A percentile compares a stretch with the other conserved stretches of the same genome.
These are phyloP conservation scores for Pholiota molesta DNA, from an alignment of 768 basidiomycete species.

Conservation along the genomic window DNA sequence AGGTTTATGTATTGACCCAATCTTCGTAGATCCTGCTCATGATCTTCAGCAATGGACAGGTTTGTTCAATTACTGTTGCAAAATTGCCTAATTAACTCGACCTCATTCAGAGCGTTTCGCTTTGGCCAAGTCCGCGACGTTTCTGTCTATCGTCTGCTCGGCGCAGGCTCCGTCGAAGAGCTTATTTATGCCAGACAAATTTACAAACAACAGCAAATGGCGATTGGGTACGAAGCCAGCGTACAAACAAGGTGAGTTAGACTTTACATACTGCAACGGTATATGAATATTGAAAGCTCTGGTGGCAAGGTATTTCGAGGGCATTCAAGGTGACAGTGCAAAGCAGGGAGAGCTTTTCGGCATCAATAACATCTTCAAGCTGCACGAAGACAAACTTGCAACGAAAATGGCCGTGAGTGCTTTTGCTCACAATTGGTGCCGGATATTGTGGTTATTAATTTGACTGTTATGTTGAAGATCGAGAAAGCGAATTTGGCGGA, in stretches of 20 bases:
- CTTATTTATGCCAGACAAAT: constrained; percentile 88
- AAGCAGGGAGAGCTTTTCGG: constrained; percentile 87
- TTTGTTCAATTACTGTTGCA: constrained; percentile 17
- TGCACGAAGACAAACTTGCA: constrained; percentile 69
- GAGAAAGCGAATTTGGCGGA: constrained; percentile 75
- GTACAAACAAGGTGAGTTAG: constrained; percentile 68
- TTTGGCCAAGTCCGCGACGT: constrained; percentile 90
- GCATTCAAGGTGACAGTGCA: constrained; percentile 75
- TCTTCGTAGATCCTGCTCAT: constrained; percentile 80
- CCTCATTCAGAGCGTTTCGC: constrained; percentile 60
- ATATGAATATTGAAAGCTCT: background rate
- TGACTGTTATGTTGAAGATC: constrained; percentile 52
- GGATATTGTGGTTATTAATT: background rate
- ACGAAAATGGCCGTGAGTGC: constrained; percentile 72
- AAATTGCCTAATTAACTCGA: background rate
- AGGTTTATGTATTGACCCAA: constrained; percentile 5
- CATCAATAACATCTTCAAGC: constrained; percentile 80
- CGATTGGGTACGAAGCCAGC: constrained; percentile 85
- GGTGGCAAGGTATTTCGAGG: constrained; percentile 70
- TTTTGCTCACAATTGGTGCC: background rate
- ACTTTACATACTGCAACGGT: background rate
- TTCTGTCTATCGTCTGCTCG: constrained; percentile 79
- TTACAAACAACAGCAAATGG: constrained; percentile 94
- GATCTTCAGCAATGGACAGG: constrained; percentile 93
- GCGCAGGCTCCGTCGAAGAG: constrained; percentile 87